phyloP scores from a whole-genome alignment of 139 green algal species.

The Chlorella sp. region DNA sequence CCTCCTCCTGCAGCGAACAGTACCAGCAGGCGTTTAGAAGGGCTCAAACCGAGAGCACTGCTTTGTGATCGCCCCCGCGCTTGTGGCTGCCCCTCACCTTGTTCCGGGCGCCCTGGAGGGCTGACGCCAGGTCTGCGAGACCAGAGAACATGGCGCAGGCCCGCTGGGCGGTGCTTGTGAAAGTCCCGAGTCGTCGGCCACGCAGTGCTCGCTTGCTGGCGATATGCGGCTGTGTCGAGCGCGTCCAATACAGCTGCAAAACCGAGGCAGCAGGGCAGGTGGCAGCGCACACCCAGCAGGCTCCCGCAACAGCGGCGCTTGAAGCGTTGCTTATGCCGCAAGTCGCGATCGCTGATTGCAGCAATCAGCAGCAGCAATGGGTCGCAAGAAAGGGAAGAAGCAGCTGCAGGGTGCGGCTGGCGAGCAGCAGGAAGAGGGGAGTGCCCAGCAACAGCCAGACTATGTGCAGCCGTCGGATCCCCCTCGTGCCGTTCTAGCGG shows the following conservation, averaged over 20 bases:
- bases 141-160: background rate
- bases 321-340: background rate
- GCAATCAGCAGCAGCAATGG: background rate
- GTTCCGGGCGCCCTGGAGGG: background rate
- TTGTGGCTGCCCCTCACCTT: background rate
- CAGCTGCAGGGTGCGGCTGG: background rate
- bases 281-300: background rate
- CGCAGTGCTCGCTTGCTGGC: no score
- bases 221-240: no score
- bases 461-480: constrained; percentile 15
- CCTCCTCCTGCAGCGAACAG: background rate
- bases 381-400: background rate
- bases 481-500: constrained; percentile 1
- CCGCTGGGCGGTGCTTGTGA: no score
- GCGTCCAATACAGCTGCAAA: background rate
- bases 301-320: background rate
- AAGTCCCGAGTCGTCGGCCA: no score
- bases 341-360: background rate
- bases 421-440: background rate
- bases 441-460: background rate
- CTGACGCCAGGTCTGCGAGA: background rate
- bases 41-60: background rate
- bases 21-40: no score
- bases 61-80: no score
- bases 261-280: background rate